Base-by-base conservation (phyloP, 768 basidiomycete genomes). In the Psilocybe azurescens region DNA sequence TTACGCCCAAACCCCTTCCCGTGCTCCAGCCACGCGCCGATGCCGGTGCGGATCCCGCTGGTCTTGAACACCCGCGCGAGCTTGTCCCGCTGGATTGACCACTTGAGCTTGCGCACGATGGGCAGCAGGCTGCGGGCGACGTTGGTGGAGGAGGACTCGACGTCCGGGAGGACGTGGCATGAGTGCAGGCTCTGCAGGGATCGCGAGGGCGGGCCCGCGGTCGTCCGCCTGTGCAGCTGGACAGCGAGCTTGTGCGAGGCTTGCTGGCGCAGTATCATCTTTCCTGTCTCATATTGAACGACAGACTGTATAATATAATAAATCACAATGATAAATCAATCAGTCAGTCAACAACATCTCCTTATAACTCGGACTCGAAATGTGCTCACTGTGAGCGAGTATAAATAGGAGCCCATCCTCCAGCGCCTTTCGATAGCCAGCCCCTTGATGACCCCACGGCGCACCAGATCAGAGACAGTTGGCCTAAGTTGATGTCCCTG, bases 401-500 rank as follows among this genome's bases (percentile, higher is more conserved):
- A 85, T 54, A 91, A 79, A 69, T 93, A 93, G 38, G 73, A 69
- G 24, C 91, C 90, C 63, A 79, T 78, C 67, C 89, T 83, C 86
- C 87, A 90, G 60, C 84, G 77, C 63, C 88, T 74, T 69, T 89
- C 89, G 47, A 91, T 81, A 11, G 83, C 83, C 48, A 90, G 73
- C 1, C 90, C 90, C 18, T 85, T 85, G 61, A 92, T 84, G 58
- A 93, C 88, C 28, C 87, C 85, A 44, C 91, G 79, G 41, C 89
- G 87, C 5, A 89, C 84, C 30, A 92, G 79, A 52, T 93, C 89
- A 13, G 79, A 78, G 3, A 91, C 71, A 3, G 88, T 88, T 2
- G 91, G 90, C 47, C 91, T 79, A 11, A 91, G 72, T 32, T 80
- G 78, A 36, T 80, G 72, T 3, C 89, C 90, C 38, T 79, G 75